Percentiles rank a stretch among this genome's conserved stretches.
Evolutionary conservation across 1,284 basidiomycete species (phyloP).

Genomic region (Austroboletus rostrupii): DNA sequence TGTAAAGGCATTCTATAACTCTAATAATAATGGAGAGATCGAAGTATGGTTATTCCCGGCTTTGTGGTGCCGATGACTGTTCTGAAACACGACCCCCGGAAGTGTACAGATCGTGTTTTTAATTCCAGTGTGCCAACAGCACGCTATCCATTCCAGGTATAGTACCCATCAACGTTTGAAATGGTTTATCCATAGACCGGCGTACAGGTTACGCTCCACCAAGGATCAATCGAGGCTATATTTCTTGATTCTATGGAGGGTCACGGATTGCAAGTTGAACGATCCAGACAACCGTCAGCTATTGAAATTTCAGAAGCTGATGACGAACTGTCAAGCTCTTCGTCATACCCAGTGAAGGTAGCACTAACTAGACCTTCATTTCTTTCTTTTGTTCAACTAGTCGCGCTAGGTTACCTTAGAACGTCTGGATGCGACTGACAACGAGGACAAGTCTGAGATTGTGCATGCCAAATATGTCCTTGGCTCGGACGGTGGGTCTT

Average conservation of each 20-base stretch:
- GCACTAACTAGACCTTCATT: not conserved
- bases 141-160: conserved; percentile 61
- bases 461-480: conserved; percentile 51
- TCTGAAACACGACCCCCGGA: not conserved
- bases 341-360: conserved; percentile 51
- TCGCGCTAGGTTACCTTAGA: conserved; percentile 36
- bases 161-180: not conserved
- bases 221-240: conserved; percentile 67
- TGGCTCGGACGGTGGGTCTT: conserved; percentile 50
- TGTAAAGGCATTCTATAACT: conserved; percentile 68
- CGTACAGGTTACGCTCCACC: conserved; percentile 58
- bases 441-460: conserved; percentile 19
- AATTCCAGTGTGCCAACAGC: conserved; percentile 57
- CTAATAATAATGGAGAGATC: conserved; percentile 55
- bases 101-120: conserved; percentile 56
- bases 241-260: conserved; percentile 58
- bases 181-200: no score
- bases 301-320: conserved; percentile 47
- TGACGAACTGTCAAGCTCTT: conserved; percentile 38
- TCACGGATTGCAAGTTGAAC: conserved; percentile 51
- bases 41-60: conserved; percentile 34
- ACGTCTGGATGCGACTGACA: not conserved
- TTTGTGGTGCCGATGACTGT: not conserved
- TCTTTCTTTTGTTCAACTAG: not conserved
- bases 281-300: conserved; percentile 51